phyloP scores from a whole-genome alignment of 129 eudicot species.

The Helianthus annuus region DNA sequence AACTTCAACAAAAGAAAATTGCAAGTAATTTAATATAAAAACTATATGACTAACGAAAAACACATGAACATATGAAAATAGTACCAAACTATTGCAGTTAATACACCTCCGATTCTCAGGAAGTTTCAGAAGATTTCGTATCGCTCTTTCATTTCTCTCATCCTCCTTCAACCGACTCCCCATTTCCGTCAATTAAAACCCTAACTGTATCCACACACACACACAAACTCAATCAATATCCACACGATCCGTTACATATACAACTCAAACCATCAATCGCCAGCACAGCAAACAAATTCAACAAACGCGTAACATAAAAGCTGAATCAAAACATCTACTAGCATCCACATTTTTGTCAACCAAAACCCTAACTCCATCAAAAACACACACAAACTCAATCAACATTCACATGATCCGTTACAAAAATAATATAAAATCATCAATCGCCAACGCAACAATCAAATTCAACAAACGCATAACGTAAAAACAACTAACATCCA shows the following conservation, averaged over 20 bases:
- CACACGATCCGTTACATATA: background rate
- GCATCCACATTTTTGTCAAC: background rate
- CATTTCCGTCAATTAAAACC: constrained; percentile 31
- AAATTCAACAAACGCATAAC: background rate
- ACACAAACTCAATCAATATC: background rate
- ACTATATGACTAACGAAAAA: background rate
- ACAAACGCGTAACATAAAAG: background rate
- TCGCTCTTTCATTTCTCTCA: constrained; percentile 58
- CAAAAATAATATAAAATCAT: background rate
- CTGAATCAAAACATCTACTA: background rate
- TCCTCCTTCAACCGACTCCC: constrained; percentile 62
- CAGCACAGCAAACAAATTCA: background rate
- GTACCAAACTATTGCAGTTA: constrained; percentile 88
- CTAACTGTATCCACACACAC: background rate
- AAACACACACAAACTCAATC: too few relatives aligned
- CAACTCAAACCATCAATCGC: background rate
- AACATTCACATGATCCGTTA: background rate
- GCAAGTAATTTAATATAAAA: constrained; percentile 8
- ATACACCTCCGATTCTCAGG: constrained; percentile 84
- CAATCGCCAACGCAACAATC: background rate
- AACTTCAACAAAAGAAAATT: background rate
- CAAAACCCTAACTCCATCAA: background rate
- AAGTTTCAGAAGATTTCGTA: constrained; percentile 69
- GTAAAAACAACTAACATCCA: background rate
- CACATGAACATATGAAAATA: constrained; percentile 16